Evolutionary conservation across 2,329 filamentous ascomycete species (phyloP), one percentile per base, ranked within the genome.

Genomic region (Lomentospora prolificans): DNA sequence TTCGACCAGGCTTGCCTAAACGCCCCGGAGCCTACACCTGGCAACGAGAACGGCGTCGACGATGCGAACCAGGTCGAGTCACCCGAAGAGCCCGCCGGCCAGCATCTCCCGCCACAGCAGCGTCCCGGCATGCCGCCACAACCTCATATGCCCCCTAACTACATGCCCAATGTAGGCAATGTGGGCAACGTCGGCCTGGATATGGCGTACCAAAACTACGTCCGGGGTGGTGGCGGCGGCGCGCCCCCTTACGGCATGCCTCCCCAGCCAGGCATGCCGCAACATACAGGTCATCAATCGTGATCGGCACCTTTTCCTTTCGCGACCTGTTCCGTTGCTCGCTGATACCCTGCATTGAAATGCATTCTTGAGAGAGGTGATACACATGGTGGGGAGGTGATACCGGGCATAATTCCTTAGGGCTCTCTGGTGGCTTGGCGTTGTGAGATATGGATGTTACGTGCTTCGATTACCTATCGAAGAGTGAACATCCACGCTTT

Each of bases 1-100:
- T n/a, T 27, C 10, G 24, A 56, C n/a, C 64, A 97, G 92, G 91
- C 94, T 53, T 99, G 94, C 69, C 75, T 99, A 59, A 99, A 99
- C 70, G 94, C 94, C 19, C 94, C 94, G 44, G 94, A 99, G 71
- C 91, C 92, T 53, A 79, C 85, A 24, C 81, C 84, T 31, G 88
- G 88, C 66, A 85, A 84, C 65, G 89, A 95, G 67, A 90, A 90
- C 64, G 87, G 87, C 53, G 86, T 89, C 59, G 87, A 91, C 61
- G 86, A 87, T 61, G 73, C 77, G 60, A 86, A 87, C 63, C 82
- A 87, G 61, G 87, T 90, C 65, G 90, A 96, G 62, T 95, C 92
- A 1, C 91, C 92, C 55, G 94, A 97, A 72, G 94, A 97, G 70
- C 85, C 90, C 58, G 73, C 84, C 60, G 85, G 87, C 65, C 82